Conservation (phyloP, 2,329 filamentous ascomycete species). For the Aspergillus uvarum region DNA sequence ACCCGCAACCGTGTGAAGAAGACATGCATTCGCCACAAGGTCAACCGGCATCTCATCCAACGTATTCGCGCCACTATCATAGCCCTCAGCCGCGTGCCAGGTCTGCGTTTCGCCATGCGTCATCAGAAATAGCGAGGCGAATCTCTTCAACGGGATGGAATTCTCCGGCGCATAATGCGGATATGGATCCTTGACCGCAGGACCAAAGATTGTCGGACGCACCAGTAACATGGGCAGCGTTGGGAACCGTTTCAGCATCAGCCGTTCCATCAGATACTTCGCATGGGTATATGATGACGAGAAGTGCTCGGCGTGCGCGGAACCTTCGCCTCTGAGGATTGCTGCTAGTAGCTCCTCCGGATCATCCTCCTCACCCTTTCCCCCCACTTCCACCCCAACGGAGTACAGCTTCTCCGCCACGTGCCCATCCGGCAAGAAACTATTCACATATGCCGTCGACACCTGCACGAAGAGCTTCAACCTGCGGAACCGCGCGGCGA, state of each 20-base stretch:
- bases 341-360: slow-evolving; percentile 30
- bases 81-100: slow-evolving; percentile 32
- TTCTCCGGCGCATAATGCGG: slow-evolving; percentile 32
- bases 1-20: slow-evolving; percentile 30
- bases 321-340: slow-evolving; percentile 19
- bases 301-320: slow-evolving; percentile 23
- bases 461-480: slow-evolving; percentile 32
- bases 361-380: slow-evolving; percentile 18
- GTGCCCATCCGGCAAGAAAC: slow-evolving; percentile 32
- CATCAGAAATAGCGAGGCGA: slow-evolving; percentile 27
- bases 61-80: slow-evolving; percentile 29
- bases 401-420: slow-evolving; percentile 28
- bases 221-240: slow-evolving; percentile 30
- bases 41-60: slow-evolving; percentile 36
- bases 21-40: slow-evolving; percentile 34
- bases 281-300: slow-evolving; percentile 33
- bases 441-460: slow-evolving; percentile 34
- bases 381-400: not conserved
- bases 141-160: slow-evolving; percentile 34
- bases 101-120: slow-evolving; percentile 28
- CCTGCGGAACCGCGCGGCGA: slow-evolving; percentile 27
- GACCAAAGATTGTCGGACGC: slow-evolving; percentile 34
- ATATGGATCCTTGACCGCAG: slow-evolving; percentile 31
- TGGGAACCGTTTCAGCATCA: slow-evolving; percentile 28
- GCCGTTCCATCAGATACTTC: slow-evolving; percentile 33